Evolutionary conservation across 345 rosid species (phyloP), one percentile per base, ranked within the genome.

Genomic region (Rhizophora apiculata): DNA sequence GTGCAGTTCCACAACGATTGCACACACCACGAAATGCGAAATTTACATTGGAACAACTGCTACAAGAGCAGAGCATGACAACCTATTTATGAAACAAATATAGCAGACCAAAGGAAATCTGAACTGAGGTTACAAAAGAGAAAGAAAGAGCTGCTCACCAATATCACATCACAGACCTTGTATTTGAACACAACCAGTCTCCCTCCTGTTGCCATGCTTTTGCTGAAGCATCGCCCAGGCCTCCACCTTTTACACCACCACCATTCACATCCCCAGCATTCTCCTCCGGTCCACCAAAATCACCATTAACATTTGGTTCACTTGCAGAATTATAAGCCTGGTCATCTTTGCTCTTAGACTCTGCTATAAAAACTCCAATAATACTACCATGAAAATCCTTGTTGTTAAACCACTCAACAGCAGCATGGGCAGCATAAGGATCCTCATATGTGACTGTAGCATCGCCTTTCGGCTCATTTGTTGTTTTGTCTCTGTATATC

Each of bases 161-260:
- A 90, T 87, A 63, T 96, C 93, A 92, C 84, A 95, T 85, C 98
- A 95, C 98, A 92, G 97, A 92, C 99, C 99, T 95, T 92, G 98
- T 90, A 92, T 95, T 95, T 36, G 98, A 94, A 84, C 99, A 95
- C 78, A 82, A 65, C 99, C 99, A 95, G 76, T 95, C 98, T 77
- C 98, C 99, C 7, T 95, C 99, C 77, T 92, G 99, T 72, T 87
- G 89, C 98, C 98, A 92, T 16, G 87, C 82, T 83, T 92, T 90
- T 34, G 86, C 99, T 0, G 89, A 70, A 77, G 88, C 84, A 76
- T 92, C 97, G 60, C 68, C 84, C 68, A 83, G 87, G 64, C 96
- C 98, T 84, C 90, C 87, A 60, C 94, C 99, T 56, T 75, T 84
- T 68, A 88, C 98, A 70, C 69, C 79, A 78, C 66, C 87, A 19